These are phyloP conservation scores for Dioscorea dumetorum DNA, from an alignment of 106 monocot genomes.

Conservation along the genomic window DNA sequence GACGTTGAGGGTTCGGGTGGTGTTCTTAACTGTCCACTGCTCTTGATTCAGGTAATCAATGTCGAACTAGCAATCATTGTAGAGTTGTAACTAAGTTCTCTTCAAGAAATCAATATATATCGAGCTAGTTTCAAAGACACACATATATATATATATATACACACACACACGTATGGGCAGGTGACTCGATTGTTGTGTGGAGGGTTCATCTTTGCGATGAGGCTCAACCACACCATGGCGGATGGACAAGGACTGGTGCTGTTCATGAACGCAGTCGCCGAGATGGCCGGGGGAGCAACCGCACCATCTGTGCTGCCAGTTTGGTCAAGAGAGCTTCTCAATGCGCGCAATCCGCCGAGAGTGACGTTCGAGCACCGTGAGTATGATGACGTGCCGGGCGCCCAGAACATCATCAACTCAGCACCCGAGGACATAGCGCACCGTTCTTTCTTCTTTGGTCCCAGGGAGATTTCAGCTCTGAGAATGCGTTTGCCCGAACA, in stretches of 20 bases:
- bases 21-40: conserved; percentile 16
- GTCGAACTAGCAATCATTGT: no score
- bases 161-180: conserved; percentile 4
- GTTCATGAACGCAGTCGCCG: conserved; percentile 44
- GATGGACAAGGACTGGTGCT: conserved; percentile 52
- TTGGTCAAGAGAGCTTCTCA: conserved; percentile 29
- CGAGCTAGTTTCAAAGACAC: no score
- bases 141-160: no score
- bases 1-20: conserved; percentile 16
- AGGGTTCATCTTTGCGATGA: conserved; percentile 53
- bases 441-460: conserved; percentile 48
- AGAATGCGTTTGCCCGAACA: conserved; percentile 15
- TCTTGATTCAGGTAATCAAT: conserved; percentile 52
- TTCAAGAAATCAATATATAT: no score
- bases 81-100: no score
- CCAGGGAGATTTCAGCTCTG: conserved; percentile 14
- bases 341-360: conserved; percentile 30
- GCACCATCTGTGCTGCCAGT: conserved; percentile 22
- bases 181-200: conserved; percentile 60
- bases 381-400: conserved; percentile 33
- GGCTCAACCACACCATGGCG: conserved; percentile 56
- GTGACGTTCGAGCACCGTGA: conserved; percentile 22
- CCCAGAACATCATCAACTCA: conserved; percentile 18
- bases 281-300: conserved; percentile 23
- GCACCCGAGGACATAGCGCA: conserved; percentile 26